Evolutionary conservation across 805 yeast genomes (phyloP).

Genomic region (Diddensiella caesifluorescens): DNA sequence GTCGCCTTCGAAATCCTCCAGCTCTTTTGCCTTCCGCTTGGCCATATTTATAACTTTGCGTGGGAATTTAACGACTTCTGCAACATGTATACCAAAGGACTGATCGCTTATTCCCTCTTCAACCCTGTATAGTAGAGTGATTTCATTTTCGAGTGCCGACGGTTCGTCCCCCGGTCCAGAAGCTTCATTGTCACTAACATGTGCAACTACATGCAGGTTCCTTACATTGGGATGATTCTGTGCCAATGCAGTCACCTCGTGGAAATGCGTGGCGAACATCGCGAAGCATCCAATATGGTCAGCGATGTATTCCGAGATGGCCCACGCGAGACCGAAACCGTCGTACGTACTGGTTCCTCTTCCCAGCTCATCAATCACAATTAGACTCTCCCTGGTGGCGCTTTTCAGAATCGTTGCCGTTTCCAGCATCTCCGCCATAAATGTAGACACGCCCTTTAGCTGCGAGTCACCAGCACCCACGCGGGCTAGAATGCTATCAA

Average conservation of each 20-base stretch:
- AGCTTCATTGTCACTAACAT: constrained; percentile 42
- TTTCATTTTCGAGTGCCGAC: constrained; percentile 44
- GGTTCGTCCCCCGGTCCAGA: constrained; percentile 12
- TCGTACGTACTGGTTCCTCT: constrained; percentile 92
- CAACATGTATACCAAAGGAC: constrained; percentile 96
- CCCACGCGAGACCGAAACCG: constrained; percentile 97
- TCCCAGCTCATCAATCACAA: constrained; percentile 92
- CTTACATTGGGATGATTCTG: constrained; percentile 55
- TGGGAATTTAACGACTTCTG: constrained; percentile 92
- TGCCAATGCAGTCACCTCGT: constrained; percentile 81
- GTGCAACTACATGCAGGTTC: constrained; percentile 91
- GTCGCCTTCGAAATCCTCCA: constrained; percentile 55
- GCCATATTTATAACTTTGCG: constrained; percentile 89
- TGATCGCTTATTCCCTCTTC: constrained; percentile 94
- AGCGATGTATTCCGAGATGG: constrained; percentile 83
- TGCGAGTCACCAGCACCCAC: constrained; percentile 99
- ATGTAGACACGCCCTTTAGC: constrained; percentile 92
- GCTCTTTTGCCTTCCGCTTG: constrained; percentile 83
- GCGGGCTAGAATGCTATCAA: constrained; percentile 89
- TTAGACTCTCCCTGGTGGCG: constrained; percentile 71
- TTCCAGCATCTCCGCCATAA: constrained; percentile 95
- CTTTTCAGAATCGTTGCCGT: constrained; percentile 80
- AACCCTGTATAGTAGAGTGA: constrained; percentile 87
- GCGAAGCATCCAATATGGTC: constrained; percentile 68
- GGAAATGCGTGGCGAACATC: constrained; percentile 95